Percentiles rank a stretch among this genome's conserved stretches.
These are phyloP conservation scores for Plicaturopsis crispa DNA, from an alignment of 768 basidiomycete genomes.

Conservation along the genomic window DNA sequence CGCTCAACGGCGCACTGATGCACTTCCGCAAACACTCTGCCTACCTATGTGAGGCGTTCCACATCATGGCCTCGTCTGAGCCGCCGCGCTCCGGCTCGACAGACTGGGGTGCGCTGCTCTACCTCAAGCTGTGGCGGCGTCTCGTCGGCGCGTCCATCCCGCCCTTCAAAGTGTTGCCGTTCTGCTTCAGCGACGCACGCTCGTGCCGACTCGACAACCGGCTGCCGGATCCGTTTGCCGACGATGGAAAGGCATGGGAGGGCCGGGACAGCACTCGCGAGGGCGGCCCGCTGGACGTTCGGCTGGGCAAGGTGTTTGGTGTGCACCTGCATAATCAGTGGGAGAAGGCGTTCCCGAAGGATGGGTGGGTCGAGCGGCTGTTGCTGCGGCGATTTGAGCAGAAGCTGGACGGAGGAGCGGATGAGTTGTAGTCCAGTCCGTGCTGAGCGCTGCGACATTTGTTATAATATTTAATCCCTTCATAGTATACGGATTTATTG, in stretches of 20 bases:
- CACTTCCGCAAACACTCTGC: constrained; percentile 87
- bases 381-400: constrained; percentile 59
- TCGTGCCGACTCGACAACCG: constrained; percentile 91
- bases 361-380: constrained; percentile 84
- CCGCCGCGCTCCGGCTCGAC: constrained; percentile 74
- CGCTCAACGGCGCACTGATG: constrained; percentile 93
- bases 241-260: constrained; percentile 54
- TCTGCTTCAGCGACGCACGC: constrained; percentile 89
- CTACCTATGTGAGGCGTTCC: constrained; percentile 95
- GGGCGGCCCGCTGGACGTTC: constrained; percentile 56
- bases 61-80: constrained; percentile 73
- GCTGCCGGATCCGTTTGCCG: constrained; percentile 83
- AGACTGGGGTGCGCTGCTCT: constrained; percentile 91
- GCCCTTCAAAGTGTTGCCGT: constrained; percentile 90
- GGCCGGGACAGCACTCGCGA: constrained; percentile 53
- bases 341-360: constrained; percentile 76
- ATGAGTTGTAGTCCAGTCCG: too few relatives aligned
- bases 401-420: too few relatives aligned
- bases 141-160: constrained; percentile 64
- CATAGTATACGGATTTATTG: too few relatives aligned
- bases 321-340: constrained; percentile 96
- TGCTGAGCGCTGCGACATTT: too few relatives aligned
- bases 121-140: constrained; percentile 85
- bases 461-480: too few relatives aligned
- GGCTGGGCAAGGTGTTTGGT: constrained; percentile 67